Evolutionary conservation across 108 stramenopile genomes (phyloP).

Genomic region (Nitzschia palea): DNA sequence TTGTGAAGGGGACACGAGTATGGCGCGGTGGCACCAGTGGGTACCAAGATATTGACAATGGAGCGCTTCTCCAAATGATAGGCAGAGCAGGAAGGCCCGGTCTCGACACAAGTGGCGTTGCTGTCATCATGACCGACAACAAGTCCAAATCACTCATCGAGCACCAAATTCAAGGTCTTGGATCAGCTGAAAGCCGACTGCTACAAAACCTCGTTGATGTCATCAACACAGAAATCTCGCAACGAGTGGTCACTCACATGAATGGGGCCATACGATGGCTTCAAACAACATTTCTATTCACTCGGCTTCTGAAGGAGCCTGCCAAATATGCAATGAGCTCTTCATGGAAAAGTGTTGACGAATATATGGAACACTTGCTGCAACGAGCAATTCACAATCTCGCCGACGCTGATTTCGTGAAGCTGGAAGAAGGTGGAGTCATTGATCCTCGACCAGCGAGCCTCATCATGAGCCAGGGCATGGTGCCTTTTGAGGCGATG

Average conservation of each 20-base stretch:
- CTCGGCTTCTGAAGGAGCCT: slow-evolving; percentile 41
- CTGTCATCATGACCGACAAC: slow-evolving; percentile 85
- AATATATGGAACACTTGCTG: slow-evolving; percentile 2
- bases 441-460: slow-evolving; percentile 48
- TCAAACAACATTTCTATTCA: slow-evolving; percentile 64
- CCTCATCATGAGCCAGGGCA: slow-evolving; percentile 75
- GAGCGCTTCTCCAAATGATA: slow-evolving; percentile 94
- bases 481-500: slow-evolving; percentile 74
- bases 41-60: slow-evolving; percentile 81
- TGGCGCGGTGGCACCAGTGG: slow-evolving; percentile 87
- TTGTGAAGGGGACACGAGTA: slow-evolving; percentile 90
- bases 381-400: slow-evolving; percentile 7
- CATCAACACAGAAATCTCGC: slow-evolving; percentile 82
- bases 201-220: slow-evolving; percentile 64
- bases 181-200: slow-evolving; percentile 72
- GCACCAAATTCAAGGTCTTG: slow-evolving; percentile 44
- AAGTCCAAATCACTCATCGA: slow-evolving; percentile 43
- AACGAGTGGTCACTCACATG: slow-evolving; percentile 61
- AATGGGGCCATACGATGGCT: slow-evolving; percentile 67
- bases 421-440: neutral
- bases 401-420: slow-evolving; percentile 6
- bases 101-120: slow-evolving; percentile 90
- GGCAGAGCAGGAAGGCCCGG: slow-evolving; percentile 97
- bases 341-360: neutral
- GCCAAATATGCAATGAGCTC: slow-evolving; percentile 8